phyloP scores from a whole-genome alignment of 345 rosid genomes.

The Lagerstroemia speciosa region DNA sequence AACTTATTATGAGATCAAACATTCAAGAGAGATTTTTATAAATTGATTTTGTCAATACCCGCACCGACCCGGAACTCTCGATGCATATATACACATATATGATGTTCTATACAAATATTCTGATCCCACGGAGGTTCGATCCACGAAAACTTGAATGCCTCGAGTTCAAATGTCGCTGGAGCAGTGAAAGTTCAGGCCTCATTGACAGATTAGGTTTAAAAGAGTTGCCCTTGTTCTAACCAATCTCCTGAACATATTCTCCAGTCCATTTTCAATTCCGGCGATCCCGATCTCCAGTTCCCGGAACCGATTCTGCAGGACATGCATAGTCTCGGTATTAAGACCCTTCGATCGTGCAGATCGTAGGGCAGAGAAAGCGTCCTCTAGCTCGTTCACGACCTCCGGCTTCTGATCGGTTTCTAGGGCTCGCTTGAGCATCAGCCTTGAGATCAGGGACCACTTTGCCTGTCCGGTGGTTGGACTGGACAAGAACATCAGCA shows the following conservation, averaged over 20 bases:
- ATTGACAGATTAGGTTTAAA: conserved; percentile 48
- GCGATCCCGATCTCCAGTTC: conserved; percentile 34
- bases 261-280: conserved; percentile 43
- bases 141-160: no score
- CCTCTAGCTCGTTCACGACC: conserved; percentile 33
- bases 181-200: not conserved
- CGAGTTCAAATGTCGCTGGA: not conserved
- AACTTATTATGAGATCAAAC: no score
- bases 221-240: conserved; percentile 54
- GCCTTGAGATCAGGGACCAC: conserved; percentile 41
- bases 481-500: conserved; percentile 36
- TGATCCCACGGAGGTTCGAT: not conserved
- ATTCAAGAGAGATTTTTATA: no score
- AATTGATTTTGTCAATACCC: no score
- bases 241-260: conserved; percentile 45
- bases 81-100: no score
- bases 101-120: not conserved
- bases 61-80: not conserved
- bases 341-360: not conserved
- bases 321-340: conserved; percentile 21
- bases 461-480: conserved; percentile 25
- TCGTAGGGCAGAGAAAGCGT: conserved; percentile 25
- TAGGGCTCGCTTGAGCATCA: conserved; percentile 28
- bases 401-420: conserved; percentile 28
- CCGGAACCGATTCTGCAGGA: conserved; percentile 27